These are phyloP conservation scores for Luffa acutangula DNA, from an alignment of 306 rosid genomes.

Conservation along the genomic window DNA sequence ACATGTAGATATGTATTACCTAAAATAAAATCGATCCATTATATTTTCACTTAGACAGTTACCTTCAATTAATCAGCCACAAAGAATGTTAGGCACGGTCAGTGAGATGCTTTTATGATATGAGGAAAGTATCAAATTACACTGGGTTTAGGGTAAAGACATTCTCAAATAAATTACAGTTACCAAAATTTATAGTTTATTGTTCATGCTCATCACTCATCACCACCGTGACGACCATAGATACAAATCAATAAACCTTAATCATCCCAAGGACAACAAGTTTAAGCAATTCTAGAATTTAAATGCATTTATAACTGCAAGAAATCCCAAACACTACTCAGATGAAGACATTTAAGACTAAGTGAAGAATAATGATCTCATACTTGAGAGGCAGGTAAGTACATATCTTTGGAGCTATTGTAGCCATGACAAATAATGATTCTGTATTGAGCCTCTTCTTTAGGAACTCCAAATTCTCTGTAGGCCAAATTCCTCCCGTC, in stretches of 20 bases:
- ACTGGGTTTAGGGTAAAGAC: not conserved
- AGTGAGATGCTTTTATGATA: not conserved
- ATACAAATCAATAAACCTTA: not conserved
- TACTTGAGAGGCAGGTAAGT: constrained; percentile 49
- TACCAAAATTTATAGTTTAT: not conserved
- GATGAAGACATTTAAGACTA: not conserved
- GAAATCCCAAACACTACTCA: not conserved
- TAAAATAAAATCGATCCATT: not conserved
- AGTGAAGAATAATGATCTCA: not conserved
- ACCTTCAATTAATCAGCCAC: not conserved
- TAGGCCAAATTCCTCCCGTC: constrained; percentile 82
- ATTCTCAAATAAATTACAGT: not conserved
- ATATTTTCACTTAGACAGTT: not conserved
- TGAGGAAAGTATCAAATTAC: not conserved
- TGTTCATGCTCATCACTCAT: not conserved
- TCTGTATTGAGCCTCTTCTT: constrained; percentile 53
- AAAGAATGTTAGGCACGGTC: not conserved
- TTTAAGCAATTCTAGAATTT: not conserved
- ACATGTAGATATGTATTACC: not conserved
- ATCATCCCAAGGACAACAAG: not conserved
- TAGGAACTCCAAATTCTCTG: constrained; percentile 53
- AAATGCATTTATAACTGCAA: not conserved
- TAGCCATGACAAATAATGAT: constrained; percentile 61
- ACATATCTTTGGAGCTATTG: constrained; percentile 37
- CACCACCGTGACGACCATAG: not conserved